Base-by-base conservation (phyloP, 768 basidiomycete species). In the Termitomyces sp. region DNA sequence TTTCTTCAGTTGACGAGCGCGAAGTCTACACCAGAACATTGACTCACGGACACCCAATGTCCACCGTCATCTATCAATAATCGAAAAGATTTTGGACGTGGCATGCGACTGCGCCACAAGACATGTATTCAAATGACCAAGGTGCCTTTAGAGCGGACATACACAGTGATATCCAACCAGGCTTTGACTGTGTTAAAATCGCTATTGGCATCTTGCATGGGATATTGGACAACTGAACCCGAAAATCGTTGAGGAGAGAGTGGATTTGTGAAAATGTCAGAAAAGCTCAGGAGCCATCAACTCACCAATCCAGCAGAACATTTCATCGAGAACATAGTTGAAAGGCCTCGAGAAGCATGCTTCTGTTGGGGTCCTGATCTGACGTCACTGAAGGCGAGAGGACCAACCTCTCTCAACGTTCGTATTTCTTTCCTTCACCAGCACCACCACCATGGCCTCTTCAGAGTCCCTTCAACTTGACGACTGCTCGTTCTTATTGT, bases 401-500 rank as follows among this genome's bases (percentile, higher is more conserved):
- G 10, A 4, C 8, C 32, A 37, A 35, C 21, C 17, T 25, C 49
- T 27, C 3, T 17, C 25, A 27, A n/a, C 48, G 34, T 25, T 49
- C 34, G 48, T 16, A 3, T 10, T 37, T 25, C 6, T 23, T 49
- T 49, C 21, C 3, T 39, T 50, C 23, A 28, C 25, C n/a, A 40
- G 1, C 25, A 27, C 25, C 23, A 51, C 10, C 23, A 50, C 6
- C 49, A 50, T 51, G 50, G 37, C 25, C 37, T 37, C 35, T 34
- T 19, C 37, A 27, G 50, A 51, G 12, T 19, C 25, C 7, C 28
- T 51, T 10, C 35, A n/a, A 9, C 37, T 51, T 8, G 37, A 40
- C 11, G 50, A 51, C 11, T 51, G 50, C 12, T 56, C 45, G 21
- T 55, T 52, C 23, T 47, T 27, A 3, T 51, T 59, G 28, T 46